phyloP scores from a whole-genome alignment of 768 basidiomycete genomes.

The Termitomyces sp. region DNA sequence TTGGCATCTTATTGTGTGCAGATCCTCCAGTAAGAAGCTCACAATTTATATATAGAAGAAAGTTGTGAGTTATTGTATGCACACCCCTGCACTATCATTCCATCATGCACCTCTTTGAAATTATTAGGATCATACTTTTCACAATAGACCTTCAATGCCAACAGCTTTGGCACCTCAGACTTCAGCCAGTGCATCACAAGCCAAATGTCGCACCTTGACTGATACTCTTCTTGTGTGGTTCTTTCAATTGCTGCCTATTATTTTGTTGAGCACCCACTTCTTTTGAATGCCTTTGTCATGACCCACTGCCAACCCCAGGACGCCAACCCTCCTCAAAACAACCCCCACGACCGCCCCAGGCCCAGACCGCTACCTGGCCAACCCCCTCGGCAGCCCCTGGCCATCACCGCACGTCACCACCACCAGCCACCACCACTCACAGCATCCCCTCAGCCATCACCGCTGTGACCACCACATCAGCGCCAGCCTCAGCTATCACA shows the following conservation, averaged over 20 bases:
- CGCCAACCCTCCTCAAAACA: too few species aligned
- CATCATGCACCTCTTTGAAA: neutral
- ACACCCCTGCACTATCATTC: too few species aligned
- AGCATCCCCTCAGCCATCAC: too few species aligned
- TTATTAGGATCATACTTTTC: neutral
- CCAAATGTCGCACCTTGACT: neutral
- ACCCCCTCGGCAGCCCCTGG: too few species aligned
- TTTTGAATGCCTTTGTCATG: neutral
- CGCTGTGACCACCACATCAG: too few species aligned
- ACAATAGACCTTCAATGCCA: neutral
- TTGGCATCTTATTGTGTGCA: neutral
- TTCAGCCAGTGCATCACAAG: neutral
- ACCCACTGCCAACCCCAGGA: too few species aligned
- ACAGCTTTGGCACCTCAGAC: neutral
- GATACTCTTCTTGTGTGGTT: neutral
- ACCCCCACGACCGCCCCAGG: too few species aligned
- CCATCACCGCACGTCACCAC: too few species aligned
- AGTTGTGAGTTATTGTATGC: neutral
- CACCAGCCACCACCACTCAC: too few species aligned
- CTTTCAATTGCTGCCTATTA: neutral
- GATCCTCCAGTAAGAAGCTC: neutral
- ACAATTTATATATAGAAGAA: conserved; percentile 1
- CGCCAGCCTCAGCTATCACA: too few species aligned
- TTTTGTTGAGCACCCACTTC: neutral
- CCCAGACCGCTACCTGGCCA: too few species aligned